Conservation (phyloP, 768 basidiomycete species). For the Boletus insuetus region DNA sequence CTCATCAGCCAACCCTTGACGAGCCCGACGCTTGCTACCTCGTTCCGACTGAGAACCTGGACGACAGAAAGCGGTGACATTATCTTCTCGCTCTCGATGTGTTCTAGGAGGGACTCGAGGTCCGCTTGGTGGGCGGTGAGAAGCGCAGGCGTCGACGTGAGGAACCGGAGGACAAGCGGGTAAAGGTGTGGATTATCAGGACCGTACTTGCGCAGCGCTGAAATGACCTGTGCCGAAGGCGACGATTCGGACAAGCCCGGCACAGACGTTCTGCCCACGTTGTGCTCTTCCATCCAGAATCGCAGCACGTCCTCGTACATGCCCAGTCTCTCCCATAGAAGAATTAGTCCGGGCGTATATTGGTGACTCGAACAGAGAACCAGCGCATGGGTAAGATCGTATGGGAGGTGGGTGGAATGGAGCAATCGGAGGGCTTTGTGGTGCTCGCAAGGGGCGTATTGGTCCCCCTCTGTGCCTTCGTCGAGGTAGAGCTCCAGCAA, state of each 20-base stretch:
- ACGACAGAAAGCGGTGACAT: slow-evolving; percentile 90
- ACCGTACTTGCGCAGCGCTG: slow-evolving; percentile 74
- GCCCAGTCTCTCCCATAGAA: slow-evolving; percentile 89
- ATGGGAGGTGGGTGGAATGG: slow-evolving; percentile 58
- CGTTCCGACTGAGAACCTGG: slow-evolving; percentile 84
- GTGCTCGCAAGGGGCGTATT: slow-evolving; percentile 7
- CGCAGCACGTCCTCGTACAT: slow-evolving; percentile 96
- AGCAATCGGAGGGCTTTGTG: slow-evolving; percentile 76
- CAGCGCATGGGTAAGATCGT: slow-evolving; percentile 90
- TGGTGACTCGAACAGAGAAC: slow-evolving; percentile 85
- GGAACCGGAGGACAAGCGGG: slow-evolving; percentile 82
- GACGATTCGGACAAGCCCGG: slow-evolving; percentile 29
- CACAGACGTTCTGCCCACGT: slow-evolving; percentile 3
- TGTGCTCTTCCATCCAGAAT: slow-evolving; percentile 83
- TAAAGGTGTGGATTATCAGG: slow-evolving; percentile 71
- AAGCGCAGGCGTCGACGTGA: slow-evolving; percentile 78
- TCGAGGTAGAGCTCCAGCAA: slow-evolving; percentile 90
- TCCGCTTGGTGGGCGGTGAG: slow-evolving; percentile 70
- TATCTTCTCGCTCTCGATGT: slow-evolving; percentile 77
- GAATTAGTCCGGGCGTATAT: slow-evolving; percentile 82
- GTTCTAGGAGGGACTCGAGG: slow-evolving; percentile 65
- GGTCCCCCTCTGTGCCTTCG: slow-evolving; percentile 26
- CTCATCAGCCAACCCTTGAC: slow-evolving; percentile 88
- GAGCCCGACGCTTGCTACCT: slow-evolving; percentile 85
- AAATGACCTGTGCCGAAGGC: slow-evolving; percentile 54